phyloP scores from a whole-genome alignment of 1,284 basidiomycete genomes.

The Malassezia brasiliensis region DNA sequence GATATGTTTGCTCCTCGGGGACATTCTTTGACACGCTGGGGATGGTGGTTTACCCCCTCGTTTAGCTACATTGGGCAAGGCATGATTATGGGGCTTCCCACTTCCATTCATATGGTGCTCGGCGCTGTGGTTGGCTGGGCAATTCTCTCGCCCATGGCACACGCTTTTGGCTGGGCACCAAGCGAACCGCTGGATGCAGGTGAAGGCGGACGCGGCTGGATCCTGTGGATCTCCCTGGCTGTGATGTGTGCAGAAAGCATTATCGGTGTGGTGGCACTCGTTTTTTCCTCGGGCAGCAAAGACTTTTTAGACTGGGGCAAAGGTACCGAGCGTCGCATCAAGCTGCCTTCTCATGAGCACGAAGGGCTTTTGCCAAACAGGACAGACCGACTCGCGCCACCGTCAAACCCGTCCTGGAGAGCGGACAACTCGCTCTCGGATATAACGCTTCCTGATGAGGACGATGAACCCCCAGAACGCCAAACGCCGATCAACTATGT shows the following conservation, averaged over 20 bases:
- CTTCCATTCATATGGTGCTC: conserved; percentile 83
- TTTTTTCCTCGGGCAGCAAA: neutral
- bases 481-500: conserved; percentile 75
- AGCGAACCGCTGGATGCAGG: conserved; percentile 25
- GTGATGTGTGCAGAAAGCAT: conserved; percentile 85
- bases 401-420: neutral
- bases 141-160: conserved; percentile 74
- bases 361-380: neutral
- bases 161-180: conserved; percentile 50
- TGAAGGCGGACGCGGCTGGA: conserved; percentile 32
- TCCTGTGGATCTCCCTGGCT: conserved; percentile 79
- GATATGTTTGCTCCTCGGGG: conserved; percentile 57
- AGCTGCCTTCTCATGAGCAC: neutral
- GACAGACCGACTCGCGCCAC: neutral
- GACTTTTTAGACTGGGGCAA: neutral
- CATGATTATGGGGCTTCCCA: conserved; percentile 95
- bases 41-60: conserved; percentile 90
- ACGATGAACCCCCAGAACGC: conserved; percentile 66
- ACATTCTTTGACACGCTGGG: conserved; percentile 69
- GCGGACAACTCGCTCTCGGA: neutral
- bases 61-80: conserved; percentile 59
- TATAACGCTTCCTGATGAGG: conserved; percentile 18
- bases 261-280: conserved; percentile 49
- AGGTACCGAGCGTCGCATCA: neutral
- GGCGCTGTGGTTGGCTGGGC: conserved; percentile 96